Evolutionary conservation across 176 grass and related monocot genomes (phyloP), one percentile per base, ranked within the genome.

Genomic region (Triticum turgidum): DNA sequence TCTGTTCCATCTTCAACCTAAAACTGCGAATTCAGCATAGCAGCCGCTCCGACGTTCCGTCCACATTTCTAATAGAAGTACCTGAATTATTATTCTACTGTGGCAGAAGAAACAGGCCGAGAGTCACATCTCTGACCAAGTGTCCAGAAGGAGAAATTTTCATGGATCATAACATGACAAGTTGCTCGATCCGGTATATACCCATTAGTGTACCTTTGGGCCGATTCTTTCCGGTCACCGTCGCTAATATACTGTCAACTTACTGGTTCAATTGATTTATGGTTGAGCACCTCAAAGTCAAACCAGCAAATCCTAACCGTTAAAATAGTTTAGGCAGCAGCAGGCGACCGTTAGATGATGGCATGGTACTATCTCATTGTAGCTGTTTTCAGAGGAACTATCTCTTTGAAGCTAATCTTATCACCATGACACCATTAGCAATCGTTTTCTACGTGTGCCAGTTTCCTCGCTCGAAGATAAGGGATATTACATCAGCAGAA

Each of bases 201-300:
- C 30, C 80, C 65, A 59, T 76, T 35, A 30, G n/a, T 58, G 25
- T 64, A 75, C 29, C 64, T 25, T 20, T 12, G 7, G 29, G 42
- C 29, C 22, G 62, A 29, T 30, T 39, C 44, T 54, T 54, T 54
- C 51, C 51, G 17, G 79, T 87, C 79, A 9, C 70, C 33, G 33
- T 82, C 86, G 22, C 41, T 32, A 71, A 76, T 41, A 9, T 25
- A 27, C 44, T 47, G 11, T 5, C 54, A 17, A 68, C 30, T 72
- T 33, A 14, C 30, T 7, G 8, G 17, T 33, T 42, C 9, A 49
- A 49, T 74, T 22, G 3, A 78, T 78, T 83, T 45, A 38, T 27
- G 34, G 33, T 34, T 80, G 33, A 69, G 82, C 58, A 80, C 68
- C 88, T 45, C 2, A 61, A 89, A 88, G 69, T 89, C 78, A 89